Conservation (phyloP, 129 eudicot species). For the Centella asiatica region DNA sequence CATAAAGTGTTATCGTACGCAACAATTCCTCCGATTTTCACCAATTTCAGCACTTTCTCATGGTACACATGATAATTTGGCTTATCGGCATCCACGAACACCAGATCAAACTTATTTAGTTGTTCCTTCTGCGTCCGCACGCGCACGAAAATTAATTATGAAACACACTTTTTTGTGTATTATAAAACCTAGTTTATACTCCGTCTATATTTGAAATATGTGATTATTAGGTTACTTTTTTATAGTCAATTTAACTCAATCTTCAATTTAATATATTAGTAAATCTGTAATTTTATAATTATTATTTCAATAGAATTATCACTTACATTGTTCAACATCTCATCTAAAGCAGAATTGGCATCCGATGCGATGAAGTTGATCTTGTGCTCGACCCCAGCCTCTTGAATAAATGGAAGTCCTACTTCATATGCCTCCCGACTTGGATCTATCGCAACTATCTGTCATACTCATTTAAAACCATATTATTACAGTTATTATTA, state of each 20-base stretch:
- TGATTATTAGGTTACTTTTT: no score
- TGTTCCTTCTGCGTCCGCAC: conserved; percentile 1
- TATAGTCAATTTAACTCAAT: neutral
- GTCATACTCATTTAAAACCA: neutral
- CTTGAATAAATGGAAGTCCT: conserved; percentile 19
- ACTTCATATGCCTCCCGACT: conserved; percentile 18
- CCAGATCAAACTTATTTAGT: conserved; percentile 14
- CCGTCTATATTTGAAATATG: no score
- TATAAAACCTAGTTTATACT: neutral
- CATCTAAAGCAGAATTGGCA: conserved; percentile 5
- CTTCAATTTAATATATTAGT: neutral
- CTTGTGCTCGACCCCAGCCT: conserved; percentile 25
- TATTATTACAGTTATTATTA: no score
- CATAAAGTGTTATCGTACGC: conserved; percentile 25
- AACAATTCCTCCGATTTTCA: conserved; percentile 20
- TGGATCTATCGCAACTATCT: conserved; percentile 15
- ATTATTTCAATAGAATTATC: neutral
- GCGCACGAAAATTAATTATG: neutral
- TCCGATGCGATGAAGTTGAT: conserved; percentile 8
- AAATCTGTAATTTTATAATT: neutral
- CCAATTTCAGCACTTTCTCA: conserved; percentile 16
- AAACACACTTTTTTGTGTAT: neutral
- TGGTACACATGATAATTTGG: conserved; percentile 11
- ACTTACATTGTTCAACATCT: conserved; percentile 8
- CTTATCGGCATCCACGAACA: conserved; percentile 21